These are phyloP conservation scores for Nannochloris sp. DNA, from an alignment of 139 green algal genomes.

Conservation along the genomic window DNA sequence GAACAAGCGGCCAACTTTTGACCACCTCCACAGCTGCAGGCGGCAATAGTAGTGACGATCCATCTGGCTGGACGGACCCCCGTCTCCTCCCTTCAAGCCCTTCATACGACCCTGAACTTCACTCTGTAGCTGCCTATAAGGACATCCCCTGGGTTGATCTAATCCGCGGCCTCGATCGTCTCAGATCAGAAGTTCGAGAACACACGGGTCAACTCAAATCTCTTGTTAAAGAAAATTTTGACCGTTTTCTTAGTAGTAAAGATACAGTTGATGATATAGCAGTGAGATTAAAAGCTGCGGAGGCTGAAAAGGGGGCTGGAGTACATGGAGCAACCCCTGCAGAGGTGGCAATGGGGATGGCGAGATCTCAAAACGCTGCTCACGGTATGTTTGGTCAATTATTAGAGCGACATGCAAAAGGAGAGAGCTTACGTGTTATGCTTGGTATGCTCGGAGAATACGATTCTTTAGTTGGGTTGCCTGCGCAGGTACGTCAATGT, in stretches of 20 bases:
- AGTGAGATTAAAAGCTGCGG: constrained; percentile 41
- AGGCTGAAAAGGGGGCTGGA: constrained; percentile 20
- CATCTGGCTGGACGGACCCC: background rate
- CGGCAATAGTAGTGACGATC: background rate
- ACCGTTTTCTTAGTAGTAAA: constrained; percentile 86
- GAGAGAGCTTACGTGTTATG: constrained; percentile 51
- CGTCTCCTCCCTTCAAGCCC: background rate
- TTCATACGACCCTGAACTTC: background rate
- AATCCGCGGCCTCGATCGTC: constrained; percentile 34
- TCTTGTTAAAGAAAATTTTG: constrained; percentile 88
- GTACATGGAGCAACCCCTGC: constrained; percentile 22
- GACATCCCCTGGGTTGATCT: constrained; percentile 39
- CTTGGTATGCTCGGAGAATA: constrained; percentile 52
- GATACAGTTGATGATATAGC: constrained; percentile 77
- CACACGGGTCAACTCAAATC: constrained; percentile 69
- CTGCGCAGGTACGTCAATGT: constrained; percentile 36
- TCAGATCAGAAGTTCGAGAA: constrained; percentile 56
- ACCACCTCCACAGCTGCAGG: too few species aligned
- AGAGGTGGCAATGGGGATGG: constrained; percentile 23
- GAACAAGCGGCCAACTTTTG: too few species aligned
- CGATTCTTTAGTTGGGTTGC: constrained; percentile 55
- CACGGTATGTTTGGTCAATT: constrained; percentile 38
- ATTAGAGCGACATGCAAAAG: constrained; percentile 42
- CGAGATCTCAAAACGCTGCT: constrained; percentile 33
- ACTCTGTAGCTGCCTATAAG: background rate